A percentile compares a stretch with the other conserved stretches of the same genome.
phyloP scores from a whole-genome alignment of 1,284 basidiomycete species.

The Microbotryum violaceum region DNA sequence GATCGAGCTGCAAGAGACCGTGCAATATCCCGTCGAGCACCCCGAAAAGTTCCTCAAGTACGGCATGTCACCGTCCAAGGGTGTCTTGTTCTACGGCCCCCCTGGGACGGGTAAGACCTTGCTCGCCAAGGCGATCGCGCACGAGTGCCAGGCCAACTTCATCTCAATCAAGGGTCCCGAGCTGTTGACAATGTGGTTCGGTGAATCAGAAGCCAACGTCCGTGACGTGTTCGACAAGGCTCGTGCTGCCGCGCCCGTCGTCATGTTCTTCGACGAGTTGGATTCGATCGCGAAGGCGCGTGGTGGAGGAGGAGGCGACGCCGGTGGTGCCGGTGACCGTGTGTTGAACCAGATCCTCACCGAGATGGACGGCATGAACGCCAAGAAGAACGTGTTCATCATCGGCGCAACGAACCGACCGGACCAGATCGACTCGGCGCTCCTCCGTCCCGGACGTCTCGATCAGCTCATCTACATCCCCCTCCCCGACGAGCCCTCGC shows the following conservation, averaged over 20 bases:
- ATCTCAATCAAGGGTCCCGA: constrained; percentile 95
- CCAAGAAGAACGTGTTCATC: constrained; percentile 75
- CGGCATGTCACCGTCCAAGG: constrained; percentile 98
- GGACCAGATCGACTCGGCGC: constrained; percentile 96
- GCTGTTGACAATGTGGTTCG: constrained; percentile 97
- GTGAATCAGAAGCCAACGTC: constrained; percentile 99
- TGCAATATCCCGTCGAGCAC: constrained; percentile 99
- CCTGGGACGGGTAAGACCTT: constrained; percentile 96
- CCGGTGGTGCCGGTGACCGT: constrained; percentile 92
- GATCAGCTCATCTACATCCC: constrained; percentile 53
- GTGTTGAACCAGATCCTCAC: constrained; percentile 48
- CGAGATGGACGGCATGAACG: constrained; percentile 99
- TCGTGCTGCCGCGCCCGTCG: constrained; percentile 94
- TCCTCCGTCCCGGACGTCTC: constrained; percentile 95
- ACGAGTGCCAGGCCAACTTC: constrained; percentile 99
- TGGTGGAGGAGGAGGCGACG: constrained; percentile 65
- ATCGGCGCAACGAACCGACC: constrained; percentile 98
- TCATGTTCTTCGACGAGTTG: constrained; percentile 99
- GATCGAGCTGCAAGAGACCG: constrained; percentile 96
- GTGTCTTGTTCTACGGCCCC: constrained; percentile 94
- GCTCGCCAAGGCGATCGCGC: constrained; percentile 94
- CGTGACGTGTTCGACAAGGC: constrained; percentile 99
- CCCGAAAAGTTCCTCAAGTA: constrained; percentile 99
- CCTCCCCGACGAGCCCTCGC: constrained; percentile 84
- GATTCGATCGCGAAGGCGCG: constrained; percentile 98